phyloP scores from a whole-genome alignment of 1,284 basidiomycete species.

The Ustilago sp. region DNA sequence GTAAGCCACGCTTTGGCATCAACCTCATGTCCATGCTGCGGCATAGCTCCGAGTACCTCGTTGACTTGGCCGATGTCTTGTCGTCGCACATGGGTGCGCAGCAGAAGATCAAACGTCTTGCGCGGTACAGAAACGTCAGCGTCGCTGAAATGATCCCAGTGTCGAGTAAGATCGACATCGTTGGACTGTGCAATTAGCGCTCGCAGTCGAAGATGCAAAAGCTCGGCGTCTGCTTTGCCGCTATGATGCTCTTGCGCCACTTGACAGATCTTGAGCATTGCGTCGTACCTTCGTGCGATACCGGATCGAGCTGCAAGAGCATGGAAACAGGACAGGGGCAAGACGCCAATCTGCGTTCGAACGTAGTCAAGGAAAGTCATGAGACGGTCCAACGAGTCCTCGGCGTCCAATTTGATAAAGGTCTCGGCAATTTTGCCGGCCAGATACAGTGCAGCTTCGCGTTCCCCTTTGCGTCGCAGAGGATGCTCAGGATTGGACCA shows the following conservation, averaged over 20 bases:
- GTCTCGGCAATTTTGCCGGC: constrained; percentile 39
- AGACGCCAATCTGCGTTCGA: constrained; percentile 18
- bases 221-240: constrained; percentile 31
- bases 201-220: constrained; percentile 39
- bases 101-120: constrained; percentile 43
- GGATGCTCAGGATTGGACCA: constrained; percentile 22
- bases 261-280: constrained; percentile 31
- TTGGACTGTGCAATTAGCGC: constrained; percentile 32
- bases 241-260: constrained; percentile 25
- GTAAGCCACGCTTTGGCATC: constrained; percentile 45
- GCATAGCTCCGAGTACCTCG: constrained; percentile 39
- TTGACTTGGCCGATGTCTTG: constrained; percentile 37
- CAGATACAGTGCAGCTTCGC: constrained; percentile 27
- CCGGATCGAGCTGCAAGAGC: constrained; percentile 29
- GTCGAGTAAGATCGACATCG: constrained; percentile 12
- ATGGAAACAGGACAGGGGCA: constrained; percentile 37
- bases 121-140: constrained; percentile 27
- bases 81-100: constrained; percentile 38
- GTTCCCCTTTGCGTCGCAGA: constrained; percentile 3
- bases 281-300: constrained; percentile 24
- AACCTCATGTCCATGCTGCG: constrained; percentile 28
- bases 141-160: constrained; percentile 20
- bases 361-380: constrained; percentile 32
- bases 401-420: constrained; percentile 33
- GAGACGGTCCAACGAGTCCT: constrained; percentile 34